Evolutionary conservation across 495 filamentous ascomycete genomes (phyloP), one percentile per base, ranked within the genome.

Genomic region (Penicillium verhagenii): DNA sequence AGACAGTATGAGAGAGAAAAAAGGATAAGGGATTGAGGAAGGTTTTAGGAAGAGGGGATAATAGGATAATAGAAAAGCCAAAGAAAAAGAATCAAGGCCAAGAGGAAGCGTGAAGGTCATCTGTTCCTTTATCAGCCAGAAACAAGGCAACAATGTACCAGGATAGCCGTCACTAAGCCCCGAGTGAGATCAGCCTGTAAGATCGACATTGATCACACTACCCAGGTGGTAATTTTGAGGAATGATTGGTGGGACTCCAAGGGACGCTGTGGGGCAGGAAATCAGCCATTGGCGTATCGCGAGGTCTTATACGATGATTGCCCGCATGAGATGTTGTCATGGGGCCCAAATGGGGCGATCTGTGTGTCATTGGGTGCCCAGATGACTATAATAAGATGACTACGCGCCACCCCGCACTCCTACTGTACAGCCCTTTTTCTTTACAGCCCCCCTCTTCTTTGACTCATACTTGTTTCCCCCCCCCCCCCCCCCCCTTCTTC

Each of bases 281-380:
- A 23, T 21, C 21, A 25, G 23, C 43, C 33, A 46, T 46, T 46
- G 43, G 43, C 43, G 43, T 46, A 46, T 46, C 13, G 23, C 10
- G 43, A 25, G 40, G 8, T 24, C 18, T 10, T 20, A 60, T 55
- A 33, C 48, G 52, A 44, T 56, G 54, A 58, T 55, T 55, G 58
- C 45, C 40, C 52, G 61, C 62, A 62, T 56, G 53, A n/a, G 52
- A 65, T 56, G 58, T 57, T 65, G 59, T 66, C 63, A 66, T 63
- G 63, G 44, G 57, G 56, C 42, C 48, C 37, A 47, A 35, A 38
- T 39, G 25, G 28, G 39, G 29, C 39, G 55, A 52, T 53, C 47
- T 51, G 48, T 52, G 47, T 54, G 37, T 51, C 51, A 46, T 50
- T 18, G 46, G 47, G 31, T 44, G 21, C 29, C 47, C 28, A 50